A percentile compares a stretch with the other conserved stretches of the same genome.
These are phyloP conservation scores for Pleurotus platypus DNA, from an alignment of 768 basidiomycete species.

Conservation along the genomic window DNA sequence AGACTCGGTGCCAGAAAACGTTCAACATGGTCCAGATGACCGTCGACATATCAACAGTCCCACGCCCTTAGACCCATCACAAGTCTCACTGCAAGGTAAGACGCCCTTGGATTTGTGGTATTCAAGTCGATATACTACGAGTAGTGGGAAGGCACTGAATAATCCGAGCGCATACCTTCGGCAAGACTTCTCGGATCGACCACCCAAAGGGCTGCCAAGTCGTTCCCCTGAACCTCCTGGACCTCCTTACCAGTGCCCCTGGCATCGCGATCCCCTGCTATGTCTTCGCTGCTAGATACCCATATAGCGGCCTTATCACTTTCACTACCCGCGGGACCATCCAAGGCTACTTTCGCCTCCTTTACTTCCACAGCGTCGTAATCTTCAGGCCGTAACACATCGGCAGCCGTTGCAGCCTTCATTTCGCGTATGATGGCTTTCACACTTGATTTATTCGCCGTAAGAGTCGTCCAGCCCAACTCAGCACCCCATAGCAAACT, in stretches of 20 bases:
- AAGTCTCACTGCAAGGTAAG: too few species aligned
- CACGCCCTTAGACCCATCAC: too few species aligned
- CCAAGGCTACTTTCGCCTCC: not conserved
- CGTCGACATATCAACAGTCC: too few species aligned
- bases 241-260: too few species aligned
- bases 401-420: constrained; percentile 32
- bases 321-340: constrained; percentile 12
- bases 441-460: constrained; percentile 79
- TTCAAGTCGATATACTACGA: too few species aligned
- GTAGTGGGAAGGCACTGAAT: not conserved
- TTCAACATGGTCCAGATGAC: too few species aligned
- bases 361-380: constrained; percentile 1
- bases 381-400: constrained; percentile 24
- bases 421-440: constrained; percentile 72
- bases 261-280: constrained; percentile 8
- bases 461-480: constrained; percentile 81
- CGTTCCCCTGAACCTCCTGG: not conserved
- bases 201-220: constrained; percentile 59
- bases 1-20: too few species aligned
- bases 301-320: constrained; percentile 18
- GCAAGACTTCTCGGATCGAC: constrained; percentile 79
- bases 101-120: too few species aligned
- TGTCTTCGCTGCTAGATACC: constrained; percentile 16
- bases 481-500: constrained; percentile 68
- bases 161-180: constrained; percentile 39